Conservation (phyloP, 106 monocot genomes). For the Dendrobium nobile region DNA sequence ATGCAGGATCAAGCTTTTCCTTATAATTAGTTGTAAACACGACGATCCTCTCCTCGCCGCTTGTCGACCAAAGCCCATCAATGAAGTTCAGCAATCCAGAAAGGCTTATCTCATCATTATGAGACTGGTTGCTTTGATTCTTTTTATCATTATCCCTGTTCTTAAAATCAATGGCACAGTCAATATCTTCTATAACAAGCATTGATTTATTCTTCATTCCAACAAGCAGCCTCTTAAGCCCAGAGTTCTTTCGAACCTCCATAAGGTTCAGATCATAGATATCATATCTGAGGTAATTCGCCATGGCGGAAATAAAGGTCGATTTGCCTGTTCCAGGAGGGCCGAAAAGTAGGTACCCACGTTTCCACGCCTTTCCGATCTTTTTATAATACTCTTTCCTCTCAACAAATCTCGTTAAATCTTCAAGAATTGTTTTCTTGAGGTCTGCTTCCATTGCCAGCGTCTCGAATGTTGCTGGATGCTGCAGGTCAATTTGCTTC, state of each 20-base stretch:
- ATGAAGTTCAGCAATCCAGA: conserved; percentile 17
- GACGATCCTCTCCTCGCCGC: conserved; percentile 18
- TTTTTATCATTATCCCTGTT: background rate
- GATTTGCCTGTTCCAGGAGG: conserved; percentile 62
- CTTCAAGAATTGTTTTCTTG: conserved; percentile 24
- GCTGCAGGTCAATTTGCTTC: conserved; percentile 17
- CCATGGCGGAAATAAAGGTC: conserved; percentile 60
- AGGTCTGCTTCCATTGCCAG: conserved; percentile 32
- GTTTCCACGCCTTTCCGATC: conserved; percentile 57
- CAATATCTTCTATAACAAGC: conserved; percentile 23
- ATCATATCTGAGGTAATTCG: conserved; percentile 30
- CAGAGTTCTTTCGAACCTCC: background rate
- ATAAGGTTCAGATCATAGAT: conserved; percentile 21
- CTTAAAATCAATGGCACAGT: conserved; percentile 15
- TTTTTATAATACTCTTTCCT: conserved; percentile 27
- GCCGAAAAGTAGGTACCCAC: conserved; percentile 44
- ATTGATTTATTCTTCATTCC: conserved; percentile 13
- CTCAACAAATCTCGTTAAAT: conserved; percentile 26
- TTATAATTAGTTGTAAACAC: conserved; percentile 20
- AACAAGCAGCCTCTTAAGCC: conserved; percentile 4
- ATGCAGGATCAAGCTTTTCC: conserved; percentile 10
- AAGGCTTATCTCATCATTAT: conserved; percentile 2
- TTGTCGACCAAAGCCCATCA: conserved; percentile 16
- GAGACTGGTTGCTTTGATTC: background rate
- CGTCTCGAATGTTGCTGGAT: conserved; percentile 44